Percentiles rank a stretch among this genome's conserved stretches.
phyloP scores from a whole-genome alignment of 169 alveolate species.

The Perkinsus marinus region DNA sequence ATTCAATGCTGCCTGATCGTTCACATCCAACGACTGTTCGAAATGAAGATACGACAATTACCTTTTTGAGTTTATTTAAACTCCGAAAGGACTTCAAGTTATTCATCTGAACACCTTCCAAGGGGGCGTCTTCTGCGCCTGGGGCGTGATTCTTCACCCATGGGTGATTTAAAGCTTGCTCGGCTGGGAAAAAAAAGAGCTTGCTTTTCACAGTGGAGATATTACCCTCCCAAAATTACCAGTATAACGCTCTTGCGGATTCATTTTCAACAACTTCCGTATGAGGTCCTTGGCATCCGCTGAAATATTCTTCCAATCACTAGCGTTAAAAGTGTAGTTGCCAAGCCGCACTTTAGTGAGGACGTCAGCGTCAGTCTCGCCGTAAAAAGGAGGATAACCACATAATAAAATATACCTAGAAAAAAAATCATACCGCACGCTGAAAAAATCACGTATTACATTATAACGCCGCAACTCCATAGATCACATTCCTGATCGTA shows the following conservation, averaged over 20 bases:
- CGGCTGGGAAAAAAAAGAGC: slow-evolving; percentile 36
- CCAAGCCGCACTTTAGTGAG: slow-evolving; percentile 31
- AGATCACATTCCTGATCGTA: slow-evolving; percentile 85
- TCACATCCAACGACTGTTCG: too few relatives aligned
- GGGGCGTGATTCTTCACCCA: slow-evolving; percentile 56
- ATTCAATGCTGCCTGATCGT: slow-evolving; percentile 25
- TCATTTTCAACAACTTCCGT: slow-evolving; percentile 55
- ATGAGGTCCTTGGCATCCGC: slow-evolving; percentile 79
- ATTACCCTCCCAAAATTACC: too few relatives aligned
- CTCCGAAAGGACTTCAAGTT: slow-evolving; percentile 22
- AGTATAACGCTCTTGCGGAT: slow-evolving; percentile 31
- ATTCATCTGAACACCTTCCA: not conserved
- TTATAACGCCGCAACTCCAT: slow-evolving; percentile 82
- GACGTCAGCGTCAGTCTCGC: slow-evolving; percentile 51
- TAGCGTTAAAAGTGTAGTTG: slow-evolving; percentile 41
- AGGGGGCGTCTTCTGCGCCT: slow-evolving; percentile 1
- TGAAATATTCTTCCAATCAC: slow-evolving; percentile 66
- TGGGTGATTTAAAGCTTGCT: slow-evolving; percentile 77
- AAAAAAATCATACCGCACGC: too few relatives aligned
- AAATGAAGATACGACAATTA: too few relatives aligned
- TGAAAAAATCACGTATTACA: slow-evolving; percentile 33
- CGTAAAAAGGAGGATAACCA: slow-evolving; percentile 69
- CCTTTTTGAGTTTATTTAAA: slow-evolving; percentile 18
- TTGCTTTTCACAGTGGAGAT: too few relatives aligned
- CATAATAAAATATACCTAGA: slow-evolving; percentile 42